Evolutionary conservation across 805 yeast genomes (phyloP), one percentile per base, ranked within the genome.

Genomic region (Schwanniomyces vanrijiae): DNA sequence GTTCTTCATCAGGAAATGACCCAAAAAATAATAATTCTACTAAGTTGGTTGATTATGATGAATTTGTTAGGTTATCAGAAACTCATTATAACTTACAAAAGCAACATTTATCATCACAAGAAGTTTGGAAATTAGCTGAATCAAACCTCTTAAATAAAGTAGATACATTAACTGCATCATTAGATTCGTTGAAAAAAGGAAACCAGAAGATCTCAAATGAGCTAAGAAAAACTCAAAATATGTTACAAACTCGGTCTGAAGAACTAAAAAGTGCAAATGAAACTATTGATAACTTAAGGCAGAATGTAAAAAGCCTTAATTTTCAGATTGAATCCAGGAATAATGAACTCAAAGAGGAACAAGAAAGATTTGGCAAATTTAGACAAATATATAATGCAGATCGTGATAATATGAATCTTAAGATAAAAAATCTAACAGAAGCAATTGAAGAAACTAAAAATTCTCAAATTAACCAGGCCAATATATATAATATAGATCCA

Each of bases 81-180:
- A 76, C 79, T 35, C 82, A 84, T 53, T 81, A 77, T 38, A 67
- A 76, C 13, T 59, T 88, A 18, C 90, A 86, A 57, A 69, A 80
- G 2, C 94, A 90, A 61, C 85, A 88, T 53, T 78, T 87, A 6
- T 77, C 83, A 13, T 86, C 92, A 0, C 85, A 85, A 47, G 89
- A 84, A 52, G 88, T 86, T 61, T 89, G 96, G 96, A 84, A 86
- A 47, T 70, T 82, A 16, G 83, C 90, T 37, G 97, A 94, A 63
- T 77, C 86, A 34, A 73, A 82, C 3, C 72, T 90, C 49, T 77
- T 79, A 48, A 60, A 58, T 41, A 82, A 81, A 44, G 60, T 78
- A 6, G 77, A 71, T 29, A 65, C 62, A 5, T 53, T 73, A 22
- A 46, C 61, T 3, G 38, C 51, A n/a, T 47, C 64, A 5, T 46